Conservation (phyloP, 768 basidiomycete genomes). For the Naganishia onofrii region DNA sequence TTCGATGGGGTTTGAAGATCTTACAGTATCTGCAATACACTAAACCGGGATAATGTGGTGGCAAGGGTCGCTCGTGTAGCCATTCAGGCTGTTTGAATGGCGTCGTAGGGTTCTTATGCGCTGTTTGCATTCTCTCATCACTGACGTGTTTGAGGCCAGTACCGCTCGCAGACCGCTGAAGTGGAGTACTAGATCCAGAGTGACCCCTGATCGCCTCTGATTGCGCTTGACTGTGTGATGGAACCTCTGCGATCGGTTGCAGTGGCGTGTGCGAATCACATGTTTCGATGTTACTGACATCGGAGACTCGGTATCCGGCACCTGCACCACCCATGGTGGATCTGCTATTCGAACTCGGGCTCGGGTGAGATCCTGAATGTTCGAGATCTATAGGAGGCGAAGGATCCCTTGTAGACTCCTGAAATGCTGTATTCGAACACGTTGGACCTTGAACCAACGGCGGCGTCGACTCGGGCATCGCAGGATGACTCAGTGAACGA, state of each 20-base stretch:
- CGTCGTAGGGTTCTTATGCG: no score
- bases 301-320: background rate
- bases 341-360: background rate
- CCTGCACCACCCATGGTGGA: background rate
- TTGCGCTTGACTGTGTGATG: background rate
- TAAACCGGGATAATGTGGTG: constrained; percentile 8
- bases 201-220: background rate
- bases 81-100: background rate
- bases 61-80: constrained; percentile 23
- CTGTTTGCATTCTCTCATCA: background rate
- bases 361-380: background rate
- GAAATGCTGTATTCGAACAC: background rate
- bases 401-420: background rate
- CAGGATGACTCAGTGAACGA: background rate
- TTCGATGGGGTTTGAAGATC: constrained; percentile 48
- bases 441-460: background rate
- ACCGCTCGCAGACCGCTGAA: background rate
- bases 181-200: background rate
- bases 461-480: background rate
- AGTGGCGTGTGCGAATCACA: constrained; percentile 22
- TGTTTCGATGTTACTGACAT: constrained; percentile 7
- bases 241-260: background rate
- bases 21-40: constrained; percentile 41
- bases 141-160: background rate
- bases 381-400: background rate